These are phyloP conservation scores for Leccinum fallax DNA, from an alignment of 1,284 basidiomycete genomes.

Conservation along the genomic window DNA sequence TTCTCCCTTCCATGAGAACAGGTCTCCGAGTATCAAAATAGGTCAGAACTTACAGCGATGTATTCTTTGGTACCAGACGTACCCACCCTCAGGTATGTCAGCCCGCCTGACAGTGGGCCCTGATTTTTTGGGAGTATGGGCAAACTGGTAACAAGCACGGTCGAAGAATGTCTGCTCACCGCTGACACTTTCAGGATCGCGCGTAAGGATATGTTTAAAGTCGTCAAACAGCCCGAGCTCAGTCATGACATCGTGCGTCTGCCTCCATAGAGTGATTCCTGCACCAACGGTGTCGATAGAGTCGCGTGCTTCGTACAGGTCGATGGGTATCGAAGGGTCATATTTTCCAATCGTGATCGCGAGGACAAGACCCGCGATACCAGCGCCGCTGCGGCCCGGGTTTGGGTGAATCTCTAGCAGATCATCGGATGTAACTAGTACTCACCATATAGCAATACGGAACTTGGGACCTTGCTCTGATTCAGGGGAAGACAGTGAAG, in stretches of 20 bases:
- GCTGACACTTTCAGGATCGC: not conserved
- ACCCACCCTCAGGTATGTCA: slow-evolving; percentile 25
- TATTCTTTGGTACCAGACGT: slow-evolving; percentile 18
- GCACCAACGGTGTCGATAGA: slow-evolving; percentile 16
- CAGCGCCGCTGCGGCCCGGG: slow-evolving; percentile 19
- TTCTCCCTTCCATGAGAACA: not conserved
- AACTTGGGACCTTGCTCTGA: not conserved
- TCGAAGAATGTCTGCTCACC: not conserved
- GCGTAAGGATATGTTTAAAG: slow-evolving; percentile 8
- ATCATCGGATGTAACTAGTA: not conserved
- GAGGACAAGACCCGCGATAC: slow-evolving; percentile 25
- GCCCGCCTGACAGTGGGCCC: slow-evolving; percentile 12
- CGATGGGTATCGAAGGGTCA: slow-evolving; percentile 19
- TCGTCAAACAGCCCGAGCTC: slow-evolving; percentile 28
- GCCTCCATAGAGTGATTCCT: slow-evolving; percentile 16
- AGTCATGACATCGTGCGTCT: slow-evolving; percentile 11
- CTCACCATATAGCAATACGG: not conserved
- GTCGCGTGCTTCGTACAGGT: slow-evolving; percentile 27
- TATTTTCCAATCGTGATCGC: slow-evolving; percentile 29
- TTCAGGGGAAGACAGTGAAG: not conserved
- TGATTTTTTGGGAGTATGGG: not conserved
- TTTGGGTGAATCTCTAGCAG: not conserved
- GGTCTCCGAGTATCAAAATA: too few species aligned
- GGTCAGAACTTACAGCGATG: slow-evolving; percentile 8
- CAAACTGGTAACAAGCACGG: not conserved